phyloP scores from a whole-genome alignment of 139 green algal genomes.

The Zygnema cylindricum region DNA sequence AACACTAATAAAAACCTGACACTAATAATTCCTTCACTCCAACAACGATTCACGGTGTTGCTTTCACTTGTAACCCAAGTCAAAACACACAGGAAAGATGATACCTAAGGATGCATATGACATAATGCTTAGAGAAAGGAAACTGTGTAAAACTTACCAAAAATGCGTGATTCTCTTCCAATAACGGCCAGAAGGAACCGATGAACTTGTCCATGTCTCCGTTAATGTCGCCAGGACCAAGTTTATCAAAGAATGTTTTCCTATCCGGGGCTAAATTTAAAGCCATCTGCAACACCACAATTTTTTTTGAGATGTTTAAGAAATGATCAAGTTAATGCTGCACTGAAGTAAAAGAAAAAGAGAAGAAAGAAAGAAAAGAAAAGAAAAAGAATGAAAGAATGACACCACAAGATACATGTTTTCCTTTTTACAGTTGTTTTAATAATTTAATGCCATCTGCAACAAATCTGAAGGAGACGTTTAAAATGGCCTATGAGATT shows the following conservation, averaged over 20 bases:
- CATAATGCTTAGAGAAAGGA: too few species aligned
- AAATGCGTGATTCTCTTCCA: conserved; percentile 41
- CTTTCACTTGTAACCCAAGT: too few species aligned
- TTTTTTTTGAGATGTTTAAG: background rate
- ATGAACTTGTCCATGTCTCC: conserved; percentile 46
- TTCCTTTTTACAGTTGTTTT: background rate
- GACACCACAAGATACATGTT: background rate
- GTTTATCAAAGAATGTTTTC: conserved; percentile 36
- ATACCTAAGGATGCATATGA: too few species aligned
- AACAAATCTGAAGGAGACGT: too few species aligned
- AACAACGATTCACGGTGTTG: too few species aligned
- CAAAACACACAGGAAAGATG: too few species aligned
- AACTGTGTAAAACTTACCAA: too few species aligned
- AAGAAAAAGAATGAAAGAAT: background rate
- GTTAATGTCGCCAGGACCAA: conserved; percentile 31
- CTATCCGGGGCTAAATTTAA: conserved; percentile 15
- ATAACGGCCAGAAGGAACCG: conserved; percentile 6
- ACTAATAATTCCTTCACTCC: too few species aligned
- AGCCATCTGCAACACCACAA: conserved; percentile 17
- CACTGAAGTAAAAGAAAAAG: background rate
- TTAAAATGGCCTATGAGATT: background rate
- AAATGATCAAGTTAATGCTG: background rate
- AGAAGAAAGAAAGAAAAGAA: background rate
- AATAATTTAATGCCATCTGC: background rate
- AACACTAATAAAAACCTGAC: too few species aligned